Base-by-base conservation (phyloP, 2,329 filamentous ascomycete species). In the Monosporascus sp. region DNA sequence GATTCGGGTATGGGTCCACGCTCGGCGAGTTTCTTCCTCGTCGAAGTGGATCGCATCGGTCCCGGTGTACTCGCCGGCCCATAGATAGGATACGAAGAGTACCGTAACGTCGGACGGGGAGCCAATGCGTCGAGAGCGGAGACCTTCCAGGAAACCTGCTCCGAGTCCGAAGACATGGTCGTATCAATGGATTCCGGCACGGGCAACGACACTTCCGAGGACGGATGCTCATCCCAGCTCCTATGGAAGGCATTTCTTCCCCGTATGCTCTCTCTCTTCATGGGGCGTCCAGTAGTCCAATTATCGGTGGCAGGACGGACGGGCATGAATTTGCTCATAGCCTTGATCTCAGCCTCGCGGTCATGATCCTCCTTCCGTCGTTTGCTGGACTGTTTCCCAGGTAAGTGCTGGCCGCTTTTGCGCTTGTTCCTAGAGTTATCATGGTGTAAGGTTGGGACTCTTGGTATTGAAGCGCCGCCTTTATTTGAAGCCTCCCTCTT, bases 291-390 rank as follows among this genome's bases (percentile, higher is more conserved):
- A 46, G 83, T 75, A 50, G 80, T 80, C 68, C 79, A 81, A 35
- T 77, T 75, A 55, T 85, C 80, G 47, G 80, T 78, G 11, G 79
- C 79, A 6, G 85, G 78, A 49, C 88, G 82, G 50, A 84, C 73
- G 6, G 89, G 84, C 60, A 86, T 80, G 55, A 80, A 81, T 41
- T 83, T 82, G 64, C 83, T 88, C 88, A 97, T 89, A 51, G 89
- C 85, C 66, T 86, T 89, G 65, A 97, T 91, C 71, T 96, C 90
- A 57, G 89, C 89, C 70, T 96, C 92, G 53, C 93, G 82, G 54
- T 87, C 79, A 65, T 84, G 82, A 57, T 95, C 89, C 57, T 87
- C 80, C 60, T 87, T 85, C 63, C 86, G 85, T 62, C 87, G 83
- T 72, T 89, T 95, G 74, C 84, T 91, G 41, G 88, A 88, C 65